Evolutionary conservation across 495 filamentous ascomycete species (phyloP), one percentile per base, ranked within the genome.

Genomic region (Cudoniella acicularis): DNA sequence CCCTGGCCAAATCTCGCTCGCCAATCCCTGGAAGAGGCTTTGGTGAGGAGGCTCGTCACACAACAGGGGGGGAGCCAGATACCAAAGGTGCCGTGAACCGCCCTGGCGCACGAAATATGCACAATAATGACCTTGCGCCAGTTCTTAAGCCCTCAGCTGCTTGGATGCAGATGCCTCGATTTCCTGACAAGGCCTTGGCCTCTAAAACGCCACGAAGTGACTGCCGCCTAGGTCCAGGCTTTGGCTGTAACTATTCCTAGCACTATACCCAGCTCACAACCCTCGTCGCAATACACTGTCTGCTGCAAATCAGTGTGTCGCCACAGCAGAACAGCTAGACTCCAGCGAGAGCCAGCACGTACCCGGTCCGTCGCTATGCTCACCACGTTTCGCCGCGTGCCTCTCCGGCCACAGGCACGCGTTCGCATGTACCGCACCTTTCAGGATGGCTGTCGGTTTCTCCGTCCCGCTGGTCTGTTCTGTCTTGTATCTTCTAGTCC

Each of bases 311-410:
- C 45, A 56, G 54, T 56, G 36, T 46, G 22, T 27, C 45, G 9
- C 45, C 53, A 49, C 27, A 57, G 46, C 23, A 26, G 23, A 41
- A 2, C 10, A 6, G 17, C 18, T n/a, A 9, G 4, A 6, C 43
- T 46, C 18, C 6, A 46, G 52, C 47, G 30, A 18, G 46, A 36
- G 45, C 11, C 46, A 40, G 63, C 59, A 59, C 30, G 23, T 62
- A 65, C 22, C 63, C 63, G 54, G 30, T 20, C 16, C 45, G 55
- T 58, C 27, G 52, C 24, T 59, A 43, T 62, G 25, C 30, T 48
- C 59, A 48, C 26, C 59, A 62, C 63, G 63, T 62, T 65, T 62
- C 63, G 55, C 42, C 55, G 55, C 63, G 63, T 65, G 63, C 53
- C 63, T 56, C 56, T 56, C 55, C 49, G 59, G 50, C 48, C 59